Evolutionary conservation across 2,329 filamentous ascomycete species (phyloP).

Genomic region (Paraphoma chrysanthemicola): DNA sequence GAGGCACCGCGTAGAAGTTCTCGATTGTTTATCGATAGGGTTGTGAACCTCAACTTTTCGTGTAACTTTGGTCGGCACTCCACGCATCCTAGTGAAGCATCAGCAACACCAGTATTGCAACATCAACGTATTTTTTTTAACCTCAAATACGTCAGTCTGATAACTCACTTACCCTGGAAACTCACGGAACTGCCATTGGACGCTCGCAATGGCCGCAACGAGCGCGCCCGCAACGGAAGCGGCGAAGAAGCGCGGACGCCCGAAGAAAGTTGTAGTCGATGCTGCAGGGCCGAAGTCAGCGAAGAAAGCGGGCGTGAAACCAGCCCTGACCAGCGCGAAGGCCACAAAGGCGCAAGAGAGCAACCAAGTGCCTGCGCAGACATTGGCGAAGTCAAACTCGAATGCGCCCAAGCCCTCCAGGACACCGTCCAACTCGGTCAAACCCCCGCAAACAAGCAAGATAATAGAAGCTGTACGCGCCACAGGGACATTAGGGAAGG

Average conservation of each 20-base stretch:
- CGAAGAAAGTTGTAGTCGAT: conserved; percentile 39
- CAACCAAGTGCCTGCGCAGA: conserved; percentile 21
- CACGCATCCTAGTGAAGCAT: no score
- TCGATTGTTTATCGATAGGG: no score
- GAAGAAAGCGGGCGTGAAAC: conserved; percentile 27
- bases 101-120: no score
- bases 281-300: conserved; percentile 14
- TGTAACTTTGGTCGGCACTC: no score
- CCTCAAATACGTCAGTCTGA: no score
- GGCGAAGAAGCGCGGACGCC: conserved; percentile 41
- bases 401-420: conserved; percentile 12
- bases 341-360: conserved; percentile 18
- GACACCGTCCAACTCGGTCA: neutral
- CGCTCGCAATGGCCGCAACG: conserved; percentile 14
- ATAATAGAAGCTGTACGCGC: neutral
- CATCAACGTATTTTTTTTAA: no score
- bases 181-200: neutral
- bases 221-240: conserved; percentile 17
- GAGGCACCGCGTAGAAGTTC: no score
- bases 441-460: neutral
- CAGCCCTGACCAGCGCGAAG: conserved; percentile 28
- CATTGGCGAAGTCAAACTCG: conserved; percentile 18
- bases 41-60: no score
- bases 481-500: neutral
- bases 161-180: no score